Percentiles rank a stretch among this genome's conserved stretches.
Conservation (phyloP, 139 green algal species). For the Edaphochlamys debaryana region DNA sequence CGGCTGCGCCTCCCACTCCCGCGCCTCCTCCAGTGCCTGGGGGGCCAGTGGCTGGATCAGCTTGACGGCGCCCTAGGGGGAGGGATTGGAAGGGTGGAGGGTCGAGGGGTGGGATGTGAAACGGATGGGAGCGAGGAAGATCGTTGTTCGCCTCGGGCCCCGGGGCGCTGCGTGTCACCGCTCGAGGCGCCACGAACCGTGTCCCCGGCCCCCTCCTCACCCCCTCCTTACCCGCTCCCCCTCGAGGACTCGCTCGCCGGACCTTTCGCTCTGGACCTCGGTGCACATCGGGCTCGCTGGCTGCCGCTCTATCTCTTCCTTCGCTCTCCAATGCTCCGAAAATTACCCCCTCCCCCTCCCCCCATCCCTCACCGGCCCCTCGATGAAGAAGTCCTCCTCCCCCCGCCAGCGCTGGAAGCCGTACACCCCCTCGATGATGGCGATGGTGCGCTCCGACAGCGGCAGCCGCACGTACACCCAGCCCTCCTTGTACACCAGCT, state of each 20-base stretch:
- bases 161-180: not conserved
- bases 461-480: constrained; percentile 15
- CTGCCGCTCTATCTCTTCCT: no score
- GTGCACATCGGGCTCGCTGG: no score
- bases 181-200: not conserved
- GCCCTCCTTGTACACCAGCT: constrained; percentile 38
- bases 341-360: not conserved
- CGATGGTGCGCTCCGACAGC: not conserved
- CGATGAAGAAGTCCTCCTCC: not conserved
- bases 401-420: constrained; percentile 32
- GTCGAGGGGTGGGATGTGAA: no score
- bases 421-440: not conserved
- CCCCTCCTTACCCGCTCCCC: no score
- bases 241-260: no score
- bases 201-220: no score
- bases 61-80: constrained; percentile 12
- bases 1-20: not conserved
- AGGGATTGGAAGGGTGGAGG: not conserved
- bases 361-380: not conserved
- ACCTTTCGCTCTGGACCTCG: no score
- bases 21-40: not conserved
- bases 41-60: constrained; percentile 8
- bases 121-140: no score
- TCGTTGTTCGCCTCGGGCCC: not conserved
- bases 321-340: no score